Evolutionary conservation across 2,329 filamentous ascomycete genomes (phyloP).

Genomic region (Parafenestella ontariensis): DNA sequence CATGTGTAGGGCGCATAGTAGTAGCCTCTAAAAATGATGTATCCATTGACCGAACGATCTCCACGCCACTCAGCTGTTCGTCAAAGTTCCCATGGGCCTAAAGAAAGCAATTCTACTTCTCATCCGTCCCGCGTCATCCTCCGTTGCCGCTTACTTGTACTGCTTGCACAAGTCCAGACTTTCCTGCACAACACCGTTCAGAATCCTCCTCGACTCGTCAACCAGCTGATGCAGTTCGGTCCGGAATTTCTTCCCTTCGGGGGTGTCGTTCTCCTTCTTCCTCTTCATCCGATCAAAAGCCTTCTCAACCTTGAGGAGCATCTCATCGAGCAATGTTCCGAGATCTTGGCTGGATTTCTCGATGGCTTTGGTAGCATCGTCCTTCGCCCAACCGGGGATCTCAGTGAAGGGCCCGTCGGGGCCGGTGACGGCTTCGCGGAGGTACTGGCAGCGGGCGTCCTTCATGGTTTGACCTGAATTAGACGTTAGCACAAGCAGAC

Average conservation of each 20-base stretch:
- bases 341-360: background rate
- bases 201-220: conserved; percentile 5
- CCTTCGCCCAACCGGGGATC: background rate
- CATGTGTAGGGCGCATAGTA: too few species aligned
- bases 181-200: conserved; percentile 7
- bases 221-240: conserved; percentile 9
- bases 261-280: conserved; percentile 12
- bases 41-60: background rate
- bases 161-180: conserved; percentile 13
- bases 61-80: background rate
- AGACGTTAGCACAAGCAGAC: background rate
- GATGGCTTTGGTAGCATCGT: background rate
- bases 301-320: conserved; percentile 3
- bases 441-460: conserved; percentile 5
- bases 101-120: too few species aligned
- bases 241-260: conserved; percentile 12
- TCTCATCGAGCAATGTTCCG: background rate
- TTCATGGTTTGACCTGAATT: conserved; percentile 7
- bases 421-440: conserved; percentile 1
- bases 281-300: conserved; percentile 11
- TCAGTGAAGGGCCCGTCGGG: background rate
- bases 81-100: background rate
- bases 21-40: too few species aligned
- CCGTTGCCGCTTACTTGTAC: conserved; percentile 4
- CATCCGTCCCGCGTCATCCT: background rate